These are phyloP conservation scores for Solanum dulcamara DNA, from an alignment of 257 asterid genomes.

Conservation along the genomic window DNA sequence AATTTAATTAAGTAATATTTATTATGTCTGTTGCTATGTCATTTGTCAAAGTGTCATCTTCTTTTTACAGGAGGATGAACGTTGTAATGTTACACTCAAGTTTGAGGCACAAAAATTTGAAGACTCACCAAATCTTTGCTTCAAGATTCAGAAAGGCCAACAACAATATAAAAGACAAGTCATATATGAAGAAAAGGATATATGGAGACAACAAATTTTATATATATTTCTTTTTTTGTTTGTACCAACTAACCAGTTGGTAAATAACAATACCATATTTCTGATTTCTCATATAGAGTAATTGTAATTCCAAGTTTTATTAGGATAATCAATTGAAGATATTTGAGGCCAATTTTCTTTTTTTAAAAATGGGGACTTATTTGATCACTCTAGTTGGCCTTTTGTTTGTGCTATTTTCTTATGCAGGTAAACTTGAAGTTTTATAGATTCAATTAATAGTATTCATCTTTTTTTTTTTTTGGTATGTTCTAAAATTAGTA, in stretches of 20 bases:
- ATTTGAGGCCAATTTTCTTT: not conserved
- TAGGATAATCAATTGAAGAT: not conserved
- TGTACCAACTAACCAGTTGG: conserved; percentile 52
- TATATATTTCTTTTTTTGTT: not conserved
- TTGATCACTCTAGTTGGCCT: conserved; percentile 10
- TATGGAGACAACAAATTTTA: not conserved
- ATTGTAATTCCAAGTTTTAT: not conserved
- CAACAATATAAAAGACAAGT: not conserved
- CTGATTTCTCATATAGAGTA: too few relatives aligned
- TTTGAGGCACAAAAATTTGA: not conserved
- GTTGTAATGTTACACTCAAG: conserved; percentile 13
- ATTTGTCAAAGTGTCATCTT: not conserved
- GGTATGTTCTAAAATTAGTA: not conserved
- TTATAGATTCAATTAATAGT: not conserved
- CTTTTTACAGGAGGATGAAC: not conserved
- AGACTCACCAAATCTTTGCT: conserved; percentile 25
- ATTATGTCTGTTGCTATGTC: not conserved
- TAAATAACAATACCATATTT: conserved; percentile 12
- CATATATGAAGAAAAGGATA: not conserved
- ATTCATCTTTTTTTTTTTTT: not conserved
- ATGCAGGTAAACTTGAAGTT: conserved; percentile 25
- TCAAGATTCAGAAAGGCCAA: conserved; percentile 31
- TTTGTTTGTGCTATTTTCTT: conserved; percentile 23
- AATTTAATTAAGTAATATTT: not conserved
- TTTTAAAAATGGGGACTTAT: conserved; percentile 6